Evolutionary conservation across 2,329 filamentous ascomycete genomes (phyloP).

Genomic region (Fonsecaea pugnacius): DNA sequence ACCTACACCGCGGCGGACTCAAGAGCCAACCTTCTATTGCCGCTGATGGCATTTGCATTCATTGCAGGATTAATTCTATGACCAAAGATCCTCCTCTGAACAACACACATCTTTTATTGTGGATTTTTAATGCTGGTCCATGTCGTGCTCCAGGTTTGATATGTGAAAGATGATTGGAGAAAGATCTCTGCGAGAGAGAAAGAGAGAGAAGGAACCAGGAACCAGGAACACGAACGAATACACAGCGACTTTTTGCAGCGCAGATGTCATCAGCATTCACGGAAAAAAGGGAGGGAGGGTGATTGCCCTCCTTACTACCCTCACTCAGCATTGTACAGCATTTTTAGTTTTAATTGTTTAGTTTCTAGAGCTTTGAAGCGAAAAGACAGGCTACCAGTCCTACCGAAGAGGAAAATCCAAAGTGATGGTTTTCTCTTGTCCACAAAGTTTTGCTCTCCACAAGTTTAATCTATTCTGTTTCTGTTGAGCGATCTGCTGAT

Average conservation of each 20-base stretch:
- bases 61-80: constrained; percentile 25
- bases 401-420: neutral
- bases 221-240: neutral
- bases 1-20: neutral
- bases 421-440: neutral
- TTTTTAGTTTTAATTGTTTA: neutral
- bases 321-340: neutral
- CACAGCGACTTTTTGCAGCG: neutral
- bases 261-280: neutral
- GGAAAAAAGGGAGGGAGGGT: neutral
- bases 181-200: too few relatives aligned
- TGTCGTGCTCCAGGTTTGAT: neutral
- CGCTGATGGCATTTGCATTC: constrained; percentile 20
- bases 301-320: too few relatives aligned
- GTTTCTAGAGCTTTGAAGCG: neutral
- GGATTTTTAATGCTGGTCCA: too few relatives aligned
- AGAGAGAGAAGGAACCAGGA: neutral
- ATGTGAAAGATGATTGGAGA: too few relatives aligned
- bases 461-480: neutral
- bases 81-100: neutral
- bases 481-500: neutral
- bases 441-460: neutral
- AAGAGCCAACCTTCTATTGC: neutral
- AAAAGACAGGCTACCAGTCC: neutral
- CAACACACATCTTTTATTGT: neutral